Evolutionary conservation across 495 filamentous ascomycete genomes (phyloP).

Genomic region (Penicillium pancosmium): DNA sequence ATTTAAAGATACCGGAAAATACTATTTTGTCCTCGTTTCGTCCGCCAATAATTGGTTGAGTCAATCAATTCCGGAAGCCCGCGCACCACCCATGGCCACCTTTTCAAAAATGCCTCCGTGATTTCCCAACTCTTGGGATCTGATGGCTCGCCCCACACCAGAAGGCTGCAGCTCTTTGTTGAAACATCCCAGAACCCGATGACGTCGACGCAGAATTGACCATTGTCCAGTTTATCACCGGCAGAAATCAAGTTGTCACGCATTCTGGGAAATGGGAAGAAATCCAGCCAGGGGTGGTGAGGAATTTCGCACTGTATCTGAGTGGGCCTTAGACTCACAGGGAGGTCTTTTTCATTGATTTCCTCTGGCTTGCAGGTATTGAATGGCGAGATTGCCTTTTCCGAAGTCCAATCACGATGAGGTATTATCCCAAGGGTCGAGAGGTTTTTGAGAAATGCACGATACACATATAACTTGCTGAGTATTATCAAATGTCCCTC

Average conservation of each 20-base stretch:
- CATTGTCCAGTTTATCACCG: not conserved
- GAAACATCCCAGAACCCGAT: conserved; percentile 39
- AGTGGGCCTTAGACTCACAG: not conserved
- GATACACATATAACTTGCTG: not conserved
- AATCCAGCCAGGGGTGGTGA: conserved; percentile 53
- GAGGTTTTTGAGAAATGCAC: not conserved
- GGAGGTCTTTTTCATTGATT: not conserved
- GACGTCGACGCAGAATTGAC: not conserved
- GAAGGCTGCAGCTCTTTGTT: conserved; percentile 35
- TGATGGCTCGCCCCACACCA: conserved; percentile 57
- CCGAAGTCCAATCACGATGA: not conserved
- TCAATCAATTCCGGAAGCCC: conserved; percentile 51
- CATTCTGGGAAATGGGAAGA: conserved; percentile 42
- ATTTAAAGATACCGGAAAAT: conserved; percentile 40
- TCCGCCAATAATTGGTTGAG: conserved; percentile 54
- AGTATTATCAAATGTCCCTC: not conserved
- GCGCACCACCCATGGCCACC: conserved; percentile 54
- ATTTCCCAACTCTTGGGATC: conserved; percentile 52
- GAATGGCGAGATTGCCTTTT: not conserved
- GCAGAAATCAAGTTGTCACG: not conserved
- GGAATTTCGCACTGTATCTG: conserved; percentile 18
- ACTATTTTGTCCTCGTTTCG: conserved; percentile 47
- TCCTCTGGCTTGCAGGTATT: not conserved
- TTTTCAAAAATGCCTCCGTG: conserved; percentile 49
- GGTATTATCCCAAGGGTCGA: not conserved